phyloP scores from a whole-genome alignment of 495 filamentous ascomycete genomes.

The Podospora comata region DNA sequence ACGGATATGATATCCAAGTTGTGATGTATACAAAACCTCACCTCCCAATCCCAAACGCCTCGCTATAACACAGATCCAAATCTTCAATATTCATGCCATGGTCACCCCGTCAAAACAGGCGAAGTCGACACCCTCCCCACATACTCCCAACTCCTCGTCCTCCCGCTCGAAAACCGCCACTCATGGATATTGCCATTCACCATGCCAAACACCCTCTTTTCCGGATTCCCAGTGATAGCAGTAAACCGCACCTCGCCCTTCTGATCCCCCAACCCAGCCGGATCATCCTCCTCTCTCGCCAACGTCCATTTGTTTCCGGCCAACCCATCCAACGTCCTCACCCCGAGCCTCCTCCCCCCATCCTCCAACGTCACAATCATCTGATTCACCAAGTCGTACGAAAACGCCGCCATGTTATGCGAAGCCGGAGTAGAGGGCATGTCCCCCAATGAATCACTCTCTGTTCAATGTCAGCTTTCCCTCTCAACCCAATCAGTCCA shows the following conservation, averaged over 20 bases:
- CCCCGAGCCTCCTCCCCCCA: not conserved
- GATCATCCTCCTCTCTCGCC: too few relatives aligned
- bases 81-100: not conserved
- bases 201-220: conserved; percentile 1
- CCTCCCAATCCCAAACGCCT: not conserved
- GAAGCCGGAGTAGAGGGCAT: not conserved
- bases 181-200: not conserved
- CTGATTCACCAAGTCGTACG: not conserved
- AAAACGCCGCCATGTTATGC: not conserved
- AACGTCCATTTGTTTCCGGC: not conserved
- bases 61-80: not conserved
- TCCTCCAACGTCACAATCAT: not conserved
- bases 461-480: not conserved
- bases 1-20: too few relatives aligned
- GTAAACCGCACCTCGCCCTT: not conserved
- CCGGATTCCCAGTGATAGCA: not conserved
- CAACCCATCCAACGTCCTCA: not conserved
- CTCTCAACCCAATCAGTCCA: not conserved
- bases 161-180: not conserved
- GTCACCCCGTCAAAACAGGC: not conserved
- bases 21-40: too few relatives aligned
- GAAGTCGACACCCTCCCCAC: not conserved
- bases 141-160: not conserved
- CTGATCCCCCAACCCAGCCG: too few relatives aligned
- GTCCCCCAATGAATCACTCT: not conserved